These are phyloP conservation scores for Cladosporium sp. DNA, from an alignment of 2,329 filamentous ascomycete genomes.

Conservation along the genomic window DNA sequence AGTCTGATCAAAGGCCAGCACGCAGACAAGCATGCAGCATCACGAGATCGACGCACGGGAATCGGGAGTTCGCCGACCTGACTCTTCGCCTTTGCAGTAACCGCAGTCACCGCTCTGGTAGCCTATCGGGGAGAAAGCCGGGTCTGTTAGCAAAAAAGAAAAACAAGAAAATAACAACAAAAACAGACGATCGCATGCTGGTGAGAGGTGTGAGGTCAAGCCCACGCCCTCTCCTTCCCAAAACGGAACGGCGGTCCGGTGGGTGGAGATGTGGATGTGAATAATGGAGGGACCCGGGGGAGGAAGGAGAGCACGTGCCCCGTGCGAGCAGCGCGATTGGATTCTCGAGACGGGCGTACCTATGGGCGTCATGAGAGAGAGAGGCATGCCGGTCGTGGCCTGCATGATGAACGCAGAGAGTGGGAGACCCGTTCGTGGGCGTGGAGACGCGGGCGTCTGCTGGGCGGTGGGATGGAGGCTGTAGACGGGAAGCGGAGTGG, in stretches of 20 bases:
- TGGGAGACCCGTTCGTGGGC: background rate
- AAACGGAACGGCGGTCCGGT: background rate
- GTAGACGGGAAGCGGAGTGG: background rate
- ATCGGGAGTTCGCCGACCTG: slow-evolving; percentile 42
- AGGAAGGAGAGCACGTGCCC: slow-evolving; percentile 18
- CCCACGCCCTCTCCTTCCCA: background rate
- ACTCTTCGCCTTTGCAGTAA: slow-evolving; percentile 44
- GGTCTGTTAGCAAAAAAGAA: background rate
- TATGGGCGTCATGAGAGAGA: slow-evolving; percentile 28
- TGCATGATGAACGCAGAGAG: slow-evolving; percentile 15
- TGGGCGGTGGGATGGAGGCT: background rate
- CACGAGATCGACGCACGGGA: slow-evolving; percentile 39
- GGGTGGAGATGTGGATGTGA: background rate
- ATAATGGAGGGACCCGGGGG: background rate
- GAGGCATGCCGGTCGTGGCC: slow-evolving; percentile 14
- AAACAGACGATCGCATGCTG: background rate
- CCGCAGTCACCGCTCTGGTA: slow-evolving; percentile 45
- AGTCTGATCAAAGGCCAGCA: background rate
- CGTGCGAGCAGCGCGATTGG: slow-evolving; percentile 16
- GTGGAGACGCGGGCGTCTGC: background rate
- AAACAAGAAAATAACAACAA: no score
- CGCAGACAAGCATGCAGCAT: background rate
- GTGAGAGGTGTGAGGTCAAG: background rate
- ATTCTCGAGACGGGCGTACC: slow-evolving; percentile 20
- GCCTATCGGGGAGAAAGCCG: slow-evolving; percentile 26